Base-by-base conservation (phyloP, 495 filamentous ascomycete genomes). In the Venustampulla echinocandica region DNA sequence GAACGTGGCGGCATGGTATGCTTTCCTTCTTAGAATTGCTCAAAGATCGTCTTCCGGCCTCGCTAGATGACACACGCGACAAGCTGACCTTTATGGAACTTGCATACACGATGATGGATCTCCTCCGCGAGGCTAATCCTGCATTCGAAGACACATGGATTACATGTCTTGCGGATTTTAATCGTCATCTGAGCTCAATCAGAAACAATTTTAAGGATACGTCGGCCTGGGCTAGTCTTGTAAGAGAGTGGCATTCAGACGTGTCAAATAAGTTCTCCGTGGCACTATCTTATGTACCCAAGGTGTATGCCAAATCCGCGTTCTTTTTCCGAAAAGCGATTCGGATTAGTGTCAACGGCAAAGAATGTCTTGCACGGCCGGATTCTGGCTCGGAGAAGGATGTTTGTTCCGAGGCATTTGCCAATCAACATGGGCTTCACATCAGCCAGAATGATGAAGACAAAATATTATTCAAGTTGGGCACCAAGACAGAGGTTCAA, bases 1-100 rank as follows among this genome's bases (percentile, higher is more conserved):
- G 85, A 2, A 85, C 90, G 79, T 92, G 86, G 86, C 70, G 80
- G 10, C 79, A 89, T 57, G 85, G 80, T 0, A 89, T 92, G 20
- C 81, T 88, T 44, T 75, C 74, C 1, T 87, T 86, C 50, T 64
- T 90, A 3, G 85, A 89, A 49, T 59, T 88, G 2, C 56, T 90
- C 10, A 71, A 82, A 7, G 72, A 80, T 46, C 72, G 76, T 0
- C 65, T 90, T 2, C 87, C 86, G 0, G 69, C 64, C 1, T 82
- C 78, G 27, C 57, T 82, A 14, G 86, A 90, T 21, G 77, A 84
- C n/a, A n/a, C n/a, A n/a, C n/a, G n/a, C n/a, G n/a, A n/a, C 53
- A 88, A 89, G 83, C 68, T 89, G 0, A 70, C 78, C 0, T 92
- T 86, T 54, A 84, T 90, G 24, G 83, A 85, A 46, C 58, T 86